phyloP scores from a whole-genome alignment of 164 flowering plant species.

The grape (Vitis vinifera) region DNA sequence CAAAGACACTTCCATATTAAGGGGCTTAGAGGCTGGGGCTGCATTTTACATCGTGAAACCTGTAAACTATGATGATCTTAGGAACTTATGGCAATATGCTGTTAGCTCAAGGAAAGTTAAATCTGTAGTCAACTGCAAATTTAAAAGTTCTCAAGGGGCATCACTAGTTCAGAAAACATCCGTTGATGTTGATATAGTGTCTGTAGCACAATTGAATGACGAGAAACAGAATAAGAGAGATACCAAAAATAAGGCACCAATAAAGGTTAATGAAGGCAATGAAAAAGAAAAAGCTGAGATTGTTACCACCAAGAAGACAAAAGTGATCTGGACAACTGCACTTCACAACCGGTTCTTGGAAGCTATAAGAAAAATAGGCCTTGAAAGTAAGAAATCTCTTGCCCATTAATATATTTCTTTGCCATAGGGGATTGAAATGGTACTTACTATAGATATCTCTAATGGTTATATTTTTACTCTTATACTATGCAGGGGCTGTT shows the following conservation, averaged over 20 bases:
- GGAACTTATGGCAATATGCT: constrained; percentile 45
- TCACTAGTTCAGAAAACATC: too few relatives aligned
- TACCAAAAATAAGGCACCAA: constrained; percentile 10
- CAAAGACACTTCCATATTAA: constrained; percentile 16
- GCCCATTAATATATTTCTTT: not conserved
- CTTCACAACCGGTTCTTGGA: constrained; percentile 50
- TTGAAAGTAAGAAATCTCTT: constrained; percentile 34
- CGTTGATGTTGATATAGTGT: not conserved
- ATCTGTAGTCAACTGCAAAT: constrained; percentile 1
- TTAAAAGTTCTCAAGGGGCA: not conserved
- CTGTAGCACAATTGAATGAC: constrained; percentile 16
- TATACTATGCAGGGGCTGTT: constrained; percentile 31
- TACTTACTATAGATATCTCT: not conserved
- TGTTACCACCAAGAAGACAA: constrained; percentile 23
- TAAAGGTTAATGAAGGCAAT: not conserved
- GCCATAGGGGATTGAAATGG: not conserved
- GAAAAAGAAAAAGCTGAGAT: not conserved
- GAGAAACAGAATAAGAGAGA: not conserved
- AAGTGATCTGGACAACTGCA: constrained; percentile 44
- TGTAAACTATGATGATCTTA: constrained; percentile 24
- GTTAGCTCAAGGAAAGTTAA: constrained; percentile 18
- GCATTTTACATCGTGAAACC: constrained; percentile 43
- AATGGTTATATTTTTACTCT: not conserved
- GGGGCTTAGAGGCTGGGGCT: constrained; percentile 41
- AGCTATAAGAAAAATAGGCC: constrained; percentile 37